These are phyloP conservation scores for Hypsizygus marmoreus DNA, from an alignment of 768 basidiomycete species.

Conservation along the genomic window DNA sequence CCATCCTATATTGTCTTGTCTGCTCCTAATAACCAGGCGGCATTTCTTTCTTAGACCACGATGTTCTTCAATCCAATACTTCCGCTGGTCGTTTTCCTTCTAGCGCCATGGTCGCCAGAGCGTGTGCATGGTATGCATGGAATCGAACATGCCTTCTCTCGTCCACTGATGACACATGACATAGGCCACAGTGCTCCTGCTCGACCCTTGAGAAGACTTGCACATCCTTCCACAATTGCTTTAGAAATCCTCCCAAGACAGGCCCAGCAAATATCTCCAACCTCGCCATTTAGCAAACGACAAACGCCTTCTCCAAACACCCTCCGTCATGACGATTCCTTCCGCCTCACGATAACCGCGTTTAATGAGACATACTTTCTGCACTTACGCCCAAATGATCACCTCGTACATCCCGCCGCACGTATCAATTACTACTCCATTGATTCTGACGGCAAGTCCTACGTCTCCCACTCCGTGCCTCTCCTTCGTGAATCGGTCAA, in stretches of 20 bases:
- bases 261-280: slow-evolving; percentile 20
- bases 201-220: slow-evolving; percentile 49
- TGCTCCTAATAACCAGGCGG: slow-evolving; percentile 25
- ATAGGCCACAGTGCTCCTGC: slow-evolving; percentile 51
- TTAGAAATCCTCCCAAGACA: slow-evolving; percentile 60
- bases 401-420: slow-evolving; percentile 79
- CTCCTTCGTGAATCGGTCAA: slow-evolving; percentile 64
- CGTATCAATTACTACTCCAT: slow-evolving; percentile 66
- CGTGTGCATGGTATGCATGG: slow-evolving; percentile 31
- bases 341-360: slow-evolving; percentile 68
- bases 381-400: slow-evolving; percentile 75
- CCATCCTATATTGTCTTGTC: slow-evolving; percentile 13
- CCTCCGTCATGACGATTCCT: slow-evolving; percentile 68
- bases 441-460: slow-evolving; percentile 48
- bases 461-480: slow-evolving; percentile 56
- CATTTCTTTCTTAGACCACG: slow-evolving; percentile 34
- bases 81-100: slow-evolving; percentile 50
- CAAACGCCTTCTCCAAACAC: slow-evolving; percentile 40
- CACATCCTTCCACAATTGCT: slow-evolving; percentile 50
- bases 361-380: slow-evolving; percentile 69
- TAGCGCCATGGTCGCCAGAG: slow-evolving; percentile 33
- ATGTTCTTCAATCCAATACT: slow-evolving; percentile 28
- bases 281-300: slow-evolving; percentile 33
- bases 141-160: neutral
- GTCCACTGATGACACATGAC: slow-evolving; percentile 5